Evolutionary conservation across 352 stramenopile genomes (phyloP), one percentile per base, ranked within the genome.

Genomic region (Phytophthora chlamydospora): DNA sequence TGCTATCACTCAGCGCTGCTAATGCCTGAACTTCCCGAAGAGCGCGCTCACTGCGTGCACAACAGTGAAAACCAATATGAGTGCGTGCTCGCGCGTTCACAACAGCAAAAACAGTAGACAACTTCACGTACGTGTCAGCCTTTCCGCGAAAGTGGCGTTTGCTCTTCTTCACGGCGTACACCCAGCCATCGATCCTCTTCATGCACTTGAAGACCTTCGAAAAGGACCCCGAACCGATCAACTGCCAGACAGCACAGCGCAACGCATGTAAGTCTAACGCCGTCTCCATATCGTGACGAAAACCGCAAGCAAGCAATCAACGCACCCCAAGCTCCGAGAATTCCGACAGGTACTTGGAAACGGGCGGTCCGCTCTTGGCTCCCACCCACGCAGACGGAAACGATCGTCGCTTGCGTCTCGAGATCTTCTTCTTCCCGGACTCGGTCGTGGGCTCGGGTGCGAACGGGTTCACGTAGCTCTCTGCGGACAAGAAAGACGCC

Each of bases 101-200:
- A 59, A 6, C n/a, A 31, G 36, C 17, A 41, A 10, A 52, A 31
- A 3, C 16, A 39, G 3, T 19, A 24, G 19, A 24, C 31, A 35
- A 8, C 2, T 19, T 44, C 27, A 83, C 80, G 52, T 79, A 95
- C 87, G 84, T 93, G 71, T 96, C 87, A 38, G 83, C 83, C 46
- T 86, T 88, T 29, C 87, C 85, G 12, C 83, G 77, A 32, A 96
- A 86, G 40, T 93, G 85, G 13, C 84, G 83, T 58, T 91, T 93
- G 78, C 82, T 91, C 59, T 93, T 94, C 72, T 96, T 96, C 36
- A 96, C 83, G 0, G 87, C 87, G 58, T 96, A 96, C 29, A 80
- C 75, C 85, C 84, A 93, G 16, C 87, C 87, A 65, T 96, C 87
- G 34, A 96, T 89, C 59, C 90, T 91, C 62, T 96, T 94, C 27